Conservation (phyloP, 2,329 filamentous ascomycete genomes). For the Phyllosticta paracitricarpa region DNA sequence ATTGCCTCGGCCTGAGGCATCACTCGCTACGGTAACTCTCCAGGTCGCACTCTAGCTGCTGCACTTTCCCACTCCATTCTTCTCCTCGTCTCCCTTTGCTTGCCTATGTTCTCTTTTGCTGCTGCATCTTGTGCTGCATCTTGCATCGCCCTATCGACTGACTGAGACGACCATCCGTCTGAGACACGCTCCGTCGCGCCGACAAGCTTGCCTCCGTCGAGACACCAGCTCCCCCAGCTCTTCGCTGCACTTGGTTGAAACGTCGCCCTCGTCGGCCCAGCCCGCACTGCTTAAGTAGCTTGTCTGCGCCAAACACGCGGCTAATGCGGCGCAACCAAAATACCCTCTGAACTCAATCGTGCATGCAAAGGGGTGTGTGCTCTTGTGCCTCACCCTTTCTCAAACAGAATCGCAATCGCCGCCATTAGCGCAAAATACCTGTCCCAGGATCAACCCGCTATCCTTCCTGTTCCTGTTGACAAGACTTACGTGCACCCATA, state of each 20-base stretch:
- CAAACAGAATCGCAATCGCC: conserved; percentile 28
- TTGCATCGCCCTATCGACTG: neutral
- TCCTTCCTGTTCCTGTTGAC: neutral
- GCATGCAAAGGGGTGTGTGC: neutral
- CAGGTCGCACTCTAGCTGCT: neutral
- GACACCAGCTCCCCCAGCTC: no score
- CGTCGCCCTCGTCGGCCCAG: neutral
- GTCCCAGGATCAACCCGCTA: neutral
- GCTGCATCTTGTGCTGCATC: neutral
- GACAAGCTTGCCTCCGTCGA: neutral
- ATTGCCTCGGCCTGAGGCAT: neutral
- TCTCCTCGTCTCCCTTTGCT: neutral
- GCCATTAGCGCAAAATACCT: conserved; percentile 33
- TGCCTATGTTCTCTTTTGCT: neutral
- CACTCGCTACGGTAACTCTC: neutral
- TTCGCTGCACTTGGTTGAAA: neutral
- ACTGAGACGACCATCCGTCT: neutral
- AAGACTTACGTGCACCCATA: conserved; percentile 31
- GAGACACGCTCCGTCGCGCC: neutral
- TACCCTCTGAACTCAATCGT: neutral
- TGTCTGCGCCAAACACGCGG: neutral
- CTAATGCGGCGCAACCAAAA: conserved; percentile 1
- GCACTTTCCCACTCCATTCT: neutral
- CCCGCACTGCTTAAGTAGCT: neutral
- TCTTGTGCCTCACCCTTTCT: neutral